phyloP scores from a whole-genome alignment of 257 asterid genomes.

The Mitragyna speciosa region DNA sequence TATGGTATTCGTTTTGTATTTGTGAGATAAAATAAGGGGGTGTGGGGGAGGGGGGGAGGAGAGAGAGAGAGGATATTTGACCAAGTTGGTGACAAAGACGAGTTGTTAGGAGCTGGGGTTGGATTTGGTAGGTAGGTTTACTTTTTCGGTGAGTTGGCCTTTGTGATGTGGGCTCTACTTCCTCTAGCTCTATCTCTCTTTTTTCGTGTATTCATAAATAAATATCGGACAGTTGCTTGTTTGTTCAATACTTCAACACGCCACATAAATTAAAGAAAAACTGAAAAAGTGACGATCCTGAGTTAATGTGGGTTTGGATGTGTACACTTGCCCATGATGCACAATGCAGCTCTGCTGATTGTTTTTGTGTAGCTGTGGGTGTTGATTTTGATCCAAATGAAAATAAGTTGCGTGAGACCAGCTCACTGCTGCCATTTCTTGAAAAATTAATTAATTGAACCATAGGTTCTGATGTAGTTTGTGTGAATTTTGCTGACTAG shows the following conservation, averaged over 20 bases:
- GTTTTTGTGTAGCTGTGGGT: background rate
- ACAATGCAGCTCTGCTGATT: background rate
- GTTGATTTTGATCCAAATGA: background rate
- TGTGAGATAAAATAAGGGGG: background rate
- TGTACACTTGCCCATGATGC: slow-evolving; percentile 18
- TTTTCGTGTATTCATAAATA: background rate
- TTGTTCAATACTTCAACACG: background rate
- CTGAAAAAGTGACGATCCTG: background rate
- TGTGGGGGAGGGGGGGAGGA: no score
- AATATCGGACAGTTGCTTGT: background rate
- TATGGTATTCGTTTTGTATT: background rate
- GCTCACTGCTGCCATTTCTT: background rate
- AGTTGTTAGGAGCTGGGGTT: slow-evolving; percentile 55
- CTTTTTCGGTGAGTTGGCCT: slow-evolving; percentile 52
- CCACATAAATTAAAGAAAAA: background rate
- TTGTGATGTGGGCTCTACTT: slow-evolving; percentile 36
- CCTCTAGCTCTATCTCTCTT: background rate
- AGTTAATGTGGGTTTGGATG: slow-evolving; percentile 11
- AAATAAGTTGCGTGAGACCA: background rate
- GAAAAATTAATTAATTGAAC: background rate
- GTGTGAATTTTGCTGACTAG: no score
- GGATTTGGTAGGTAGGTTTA: slow-evolving; percentile 87
- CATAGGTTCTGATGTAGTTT: no score
- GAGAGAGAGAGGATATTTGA: slow-evolving; percentile 33
- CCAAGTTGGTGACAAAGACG: slow-evolving; percentile 71